A percentile compares a stretch with the other conserved stretches of the same genome.
Evolutionary conservation across 2,329 filamentous ascomycete species (phyloP).

Genomic region (Ceratocystis cubensis): DNA sequence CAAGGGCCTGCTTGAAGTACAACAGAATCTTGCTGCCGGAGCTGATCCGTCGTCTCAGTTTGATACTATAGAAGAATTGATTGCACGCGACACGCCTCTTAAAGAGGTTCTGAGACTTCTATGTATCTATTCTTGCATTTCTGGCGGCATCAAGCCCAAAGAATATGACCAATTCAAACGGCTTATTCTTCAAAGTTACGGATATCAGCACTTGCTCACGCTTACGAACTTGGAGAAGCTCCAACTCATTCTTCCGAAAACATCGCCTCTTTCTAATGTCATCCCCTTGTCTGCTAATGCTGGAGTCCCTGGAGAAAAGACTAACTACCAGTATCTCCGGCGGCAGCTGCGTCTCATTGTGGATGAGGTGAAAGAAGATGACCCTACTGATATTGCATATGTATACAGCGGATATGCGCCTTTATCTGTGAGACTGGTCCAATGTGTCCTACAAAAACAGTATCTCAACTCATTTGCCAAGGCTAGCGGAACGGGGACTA

Average conservation of each 20-base stretch:
- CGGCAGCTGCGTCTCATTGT: slow-evolving; percentile 81
- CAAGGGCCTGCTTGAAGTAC: slow-evolving; percentile 76
- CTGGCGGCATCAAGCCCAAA: slow-evolving; percentile 73
- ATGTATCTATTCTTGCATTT: slow-evolving; percentile 83
- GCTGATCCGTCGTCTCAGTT: slow-evolving; percentile 81
- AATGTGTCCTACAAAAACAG: slow-evolving; percentile 85
- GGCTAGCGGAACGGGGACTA: slow-evolving; percentile 37
- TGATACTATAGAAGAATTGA: slow-evolving; percentile 86
- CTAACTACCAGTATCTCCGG: slow-evolving; percentile 80
- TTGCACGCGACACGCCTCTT: slow-evolving; percentile 71
- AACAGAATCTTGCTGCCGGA: slow-evolving; percentile 87
- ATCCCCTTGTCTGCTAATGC: slow-evolving; percentile 56
- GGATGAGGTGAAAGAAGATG: slow-evolving; percentile 90
- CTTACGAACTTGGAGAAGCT: slow-evolving; percentile 80
- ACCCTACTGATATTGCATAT: slow-evolving; percentile 91
- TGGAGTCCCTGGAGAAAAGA: slow-evolving; percentile 53
- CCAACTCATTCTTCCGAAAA: slow-evolving; percentile 66
- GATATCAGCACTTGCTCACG: slow-evolving; percentile 86
- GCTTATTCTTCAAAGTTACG: slow-evolving; percentile 81
- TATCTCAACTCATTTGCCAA: slow-evolving; percentile 60
- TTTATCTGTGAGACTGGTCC: slow-evolving; percentile 77
- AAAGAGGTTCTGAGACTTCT: slow-evolving; percentile 71
- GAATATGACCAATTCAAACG: slow-evolving; percentile 85
- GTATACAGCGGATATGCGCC: slow-evolving; percentile 96
- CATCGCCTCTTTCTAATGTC: slow-evolving; percentile 66